These are phyloP conservation scores for Polymyxa betae DNA, from an alignment of 208 protist genomes.

Conservation along the genomic window DNA sequence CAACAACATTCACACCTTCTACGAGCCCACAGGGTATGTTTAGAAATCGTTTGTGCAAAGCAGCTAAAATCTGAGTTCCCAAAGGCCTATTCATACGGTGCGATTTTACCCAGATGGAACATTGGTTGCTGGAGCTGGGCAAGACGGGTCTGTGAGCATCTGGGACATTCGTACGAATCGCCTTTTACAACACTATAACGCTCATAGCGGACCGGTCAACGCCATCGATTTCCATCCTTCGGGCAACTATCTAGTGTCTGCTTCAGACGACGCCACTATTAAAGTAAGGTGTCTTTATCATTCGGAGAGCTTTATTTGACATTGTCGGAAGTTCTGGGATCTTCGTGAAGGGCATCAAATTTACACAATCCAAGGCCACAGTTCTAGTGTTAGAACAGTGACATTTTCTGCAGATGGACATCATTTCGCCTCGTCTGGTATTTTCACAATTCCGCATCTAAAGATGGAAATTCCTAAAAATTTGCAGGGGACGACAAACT, in stretches of 20 bases:
- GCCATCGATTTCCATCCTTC: conserved; percentile 73
- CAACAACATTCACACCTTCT: conserved; percentile 71
- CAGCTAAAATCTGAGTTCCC: not conserved
- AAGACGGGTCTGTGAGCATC: conserved; percentile 75
- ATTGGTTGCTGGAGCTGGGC: conserved; percentile 67
- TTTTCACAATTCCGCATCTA: not conserved
- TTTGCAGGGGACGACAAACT: conserved; percentile 59
- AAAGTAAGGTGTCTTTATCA: conserved; percentile 64
- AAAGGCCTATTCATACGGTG: conserved; percentile 68
- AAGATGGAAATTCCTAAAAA: not conserved
- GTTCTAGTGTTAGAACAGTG: conserved; percentile 58
- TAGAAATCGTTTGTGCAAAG: conserved; percentile 3
- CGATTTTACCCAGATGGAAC: conserved; percentile 74
- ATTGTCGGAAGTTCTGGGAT: conserved; percentile 73
- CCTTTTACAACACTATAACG: conserved; percentile 80
- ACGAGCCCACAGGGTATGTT: conserved; percentile 68
- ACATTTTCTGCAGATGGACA: conserved; percentile 71
- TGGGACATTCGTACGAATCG: conserved; percentile 76
- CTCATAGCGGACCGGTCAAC: conserved; percentile 72
- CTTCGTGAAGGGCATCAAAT: conserved; percentile 77
- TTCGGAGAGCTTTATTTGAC: not conserved
- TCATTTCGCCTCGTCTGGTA: conserved; percentile 70
- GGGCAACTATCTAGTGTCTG: conserved; percentile 75
- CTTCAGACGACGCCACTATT: conserved; percentile 73
- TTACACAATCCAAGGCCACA: conserved; percentile 78